phyloP scores from a whole-genome alignment of 257 asterid species.

The Plantago major region DNA sequence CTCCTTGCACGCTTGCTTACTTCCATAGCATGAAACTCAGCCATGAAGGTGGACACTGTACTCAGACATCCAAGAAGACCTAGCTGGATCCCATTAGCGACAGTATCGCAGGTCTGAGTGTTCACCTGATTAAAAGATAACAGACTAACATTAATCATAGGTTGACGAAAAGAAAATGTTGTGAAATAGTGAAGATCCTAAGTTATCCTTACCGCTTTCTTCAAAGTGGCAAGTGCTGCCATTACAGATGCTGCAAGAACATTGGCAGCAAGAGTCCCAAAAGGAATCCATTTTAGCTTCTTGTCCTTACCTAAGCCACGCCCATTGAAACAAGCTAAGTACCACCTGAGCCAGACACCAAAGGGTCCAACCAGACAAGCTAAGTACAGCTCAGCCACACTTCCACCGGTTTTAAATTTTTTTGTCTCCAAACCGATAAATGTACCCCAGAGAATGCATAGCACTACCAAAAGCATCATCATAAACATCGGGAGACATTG shows the following conservation, averaged over 20 bases:
- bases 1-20: conserved; percentile 58
- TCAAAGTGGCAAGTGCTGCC: conserved; percentile 75
- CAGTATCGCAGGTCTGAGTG: conserved; percentile 36
- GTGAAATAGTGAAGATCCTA: not conserved
- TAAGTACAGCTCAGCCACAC: conserved; percentile 54
- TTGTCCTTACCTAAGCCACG: conserved; percentile 57
- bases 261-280: conserved; percentile 91
- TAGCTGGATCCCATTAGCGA: conserved; percentile 55
- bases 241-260: conserved; percentile 78
- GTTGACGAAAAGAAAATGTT: not conserved
- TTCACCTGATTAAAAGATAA: conserved; percentile 31
- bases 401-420: conserved; percentile 42
- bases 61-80: conserved; percentile 92
- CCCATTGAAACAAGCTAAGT: conserved; percentile 78
- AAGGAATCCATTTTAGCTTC: conserved; percentile 68
- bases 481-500: conserved; percentile 26
- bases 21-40: conserved; percentile 76
- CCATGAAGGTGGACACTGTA: conserved; percentile 76
- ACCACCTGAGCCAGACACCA: conserved; percentile 90
- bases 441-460: conserved; percentile 47
- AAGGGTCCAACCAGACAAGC: conserved; percentile 85
- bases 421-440: conserved; percentile 34
- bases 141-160: not conserved
- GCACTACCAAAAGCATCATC: conserved; percentile 36
- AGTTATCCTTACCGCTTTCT: conserved; percentile 46